Evolutionary conservation across 805 yeast genomes (phyloP), one percentile per base, ranked within the genome.

Genomic region (Wickerhamiella azyma): DNA sequence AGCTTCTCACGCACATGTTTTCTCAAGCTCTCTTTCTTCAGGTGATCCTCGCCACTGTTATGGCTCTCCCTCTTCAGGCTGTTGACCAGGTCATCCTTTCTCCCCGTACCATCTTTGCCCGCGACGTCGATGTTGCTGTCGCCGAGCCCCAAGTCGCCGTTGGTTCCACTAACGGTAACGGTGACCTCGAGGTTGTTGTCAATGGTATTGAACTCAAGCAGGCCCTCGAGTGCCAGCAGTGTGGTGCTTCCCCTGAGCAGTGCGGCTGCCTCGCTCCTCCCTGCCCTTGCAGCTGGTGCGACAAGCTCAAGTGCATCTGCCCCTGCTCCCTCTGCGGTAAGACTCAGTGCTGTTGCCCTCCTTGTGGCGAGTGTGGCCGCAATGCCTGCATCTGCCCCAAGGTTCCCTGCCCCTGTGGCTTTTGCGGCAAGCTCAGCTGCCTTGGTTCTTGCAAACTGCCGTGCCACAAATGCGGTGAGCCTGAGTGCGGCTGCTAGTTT

Each of bases 11-110:
- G n/a, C 30, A 28, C n/a, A 28, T 28, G 39, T 37, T 37, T 19
- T 19, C 21, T 19, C 21, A 17, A 13, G 37, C 40, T 28, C 19
- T 37, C 36, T 37, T 43, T 21, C 26, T 37, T 28, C 46, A 43
- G 35, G 37, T 37, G n/a, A 18, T 43, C 29, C 46, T 43, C 14
- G 46, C 46, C 19, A 30, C 41, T 37, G 46, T 30, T n/a, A 43
- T 43, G 46, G 46, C 46, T 8, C 18, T 43, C 10, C 46, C 46
- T 28, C n/a, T 43, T 6, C 35, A 32, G 19, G 30, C 38, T 24
- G 30, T 41, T 24, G 33, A 24, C 17, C 43, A 26, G 11, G 13
- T 13, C 11, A 8, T 33, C 3, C 26, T 39, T 3, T 26, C 33
- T 13, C 26, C 42, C 9, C 43, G 43, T 26, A 19, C 38, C n/a